phyloP scores from a whole-genome alignment of 176 grass and related monocot genomes.

The Triticum turgidum region DNA sequence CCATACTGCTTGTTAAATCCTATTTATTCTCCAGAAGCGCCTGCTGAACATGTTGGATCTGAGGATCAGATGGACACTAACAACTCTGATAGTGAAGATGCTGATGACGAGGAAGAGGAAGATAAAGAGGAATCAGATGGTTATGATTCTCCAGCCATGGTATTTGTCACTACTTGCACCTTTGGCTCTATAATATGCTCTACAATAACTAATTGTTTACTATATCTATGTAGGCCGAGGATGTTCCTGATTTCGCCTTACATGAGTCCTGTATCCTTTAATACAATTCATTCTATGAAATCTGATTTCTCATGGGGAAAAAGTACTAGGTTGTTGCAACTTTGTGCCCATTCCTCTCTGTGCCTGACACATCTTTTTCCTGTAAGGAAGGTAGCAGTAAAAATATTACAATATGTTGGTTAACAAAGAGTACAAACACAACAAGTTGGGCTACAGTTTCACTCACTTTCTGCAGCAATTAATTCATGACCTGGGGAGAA shows the following conservation, averaged over 20 bases:
- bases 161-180: constrained; percentile 33
- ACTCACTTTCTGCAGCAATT: background rate
- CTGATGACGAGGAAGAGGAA: constrained; percentile 63
- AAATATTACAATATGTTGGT: constrained; percentile 16
- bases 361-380: background rate
- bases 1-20: constrained; percentile 12
- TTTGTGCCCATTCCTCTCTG: background rate
- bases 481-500: background rate
- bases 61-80: constrained; percentile 47
- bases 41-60: constrained; percentile 25
- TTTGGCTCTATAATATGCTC: background rate
- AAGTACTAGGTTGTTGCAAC: background rate
- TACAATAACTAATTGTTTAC: constrained; percentile 19
- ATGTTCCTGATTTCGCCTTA: constrained; percentile 41
- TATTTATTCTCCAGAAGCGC: constrained; percentile 28
- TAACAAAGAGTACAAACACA: background rate
- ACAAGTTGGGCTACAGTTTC: background rate
- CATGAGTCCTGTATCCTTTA: constrained; percentile 59
- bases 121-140: constrained; percentile 53
- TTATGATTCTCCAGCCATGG: constrained; percentile 56
- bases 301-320: background rate
- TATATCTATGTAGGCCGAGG: constrained; percentile 40
- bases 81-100: constrained; percentile 56
- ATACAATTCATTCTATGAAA: background rate
- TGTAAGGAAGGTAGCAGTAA: background rate